Percentiles rank a stretch among this genome's conserved stretches.
Conservation (phyloP, 495 filamentous ascomycete genomes). For the Hyaloscypha variabilis region DNA sequence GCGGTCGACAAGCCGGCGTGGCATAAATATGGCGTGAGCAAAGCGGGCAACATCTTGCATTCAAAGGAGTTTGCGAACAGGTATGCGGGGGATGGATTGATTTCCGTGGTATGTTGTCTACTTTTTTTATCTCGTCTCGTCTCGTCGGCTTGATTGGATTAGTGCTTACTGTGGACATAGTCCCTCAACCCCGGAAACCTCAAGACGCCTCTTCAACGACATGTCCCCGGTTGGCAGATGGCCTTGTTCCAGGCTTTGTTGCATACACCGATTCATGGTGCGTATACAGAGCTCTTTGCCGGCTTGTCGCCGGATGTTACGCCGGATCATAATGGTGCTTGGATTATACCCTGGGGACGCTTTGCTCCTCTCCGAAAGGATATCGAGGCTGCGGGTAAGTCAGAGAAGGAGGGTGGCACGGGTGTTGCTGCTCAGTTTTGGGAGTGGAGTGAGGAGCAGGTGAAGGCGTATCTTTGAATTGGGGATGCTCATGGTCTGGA, state of each 20-base stretch:
- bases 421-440: slow-evolving; percentile 43
- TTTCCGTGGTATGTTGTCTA: slow-evolving; percentile 32
- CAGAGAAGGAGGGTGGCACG: slow-evolving; percentile 41
- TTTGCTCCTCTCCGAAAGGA: slow-evolving; percentile 38
- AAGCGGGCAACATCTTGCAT: slow-evolving; percentile 42
- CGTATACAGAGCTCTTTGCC: slow-evolving; percentile 49
- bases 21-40: slow-evolving; percentile 42
- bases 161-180: slow-evolving; percentile 1
- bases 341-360: slow-evolving; percentile 43
- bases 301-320: slow-evolving; percentile 42
- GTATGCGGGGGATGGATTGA: slow-evolving; percentile 33
- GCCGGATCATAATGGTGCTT: slow-evolving; percentile 32
- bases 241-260: slow-evolving; percentile 22
- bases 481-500: neutral
- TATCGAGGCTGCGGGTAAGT: slow-evolving; percentile 33
- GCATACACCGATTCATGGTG: slow-evolving; percentile 40
- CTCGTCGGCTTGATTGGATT: too few relatives aligned
- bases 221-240: slow-evolving; percentile 30
- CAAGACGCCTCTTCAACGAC: slow-evolving; percentile 45
- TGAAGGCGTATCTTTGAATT: slow-evolving; percentile 27
- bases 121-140: too few relatives aligned
- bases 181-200: slow-evolving; percentile 48
- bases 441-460: slow-evolving; percentile 46
- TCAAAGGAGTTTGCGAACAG: slow-evolving; percentile 38
- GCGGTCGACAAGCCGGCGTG: slow-evolving; percentile 21